Base-by-base conservation (phyloP, 495 filamentous ascomycete genomes). In the Aspergillus cavernicola region DNA sequence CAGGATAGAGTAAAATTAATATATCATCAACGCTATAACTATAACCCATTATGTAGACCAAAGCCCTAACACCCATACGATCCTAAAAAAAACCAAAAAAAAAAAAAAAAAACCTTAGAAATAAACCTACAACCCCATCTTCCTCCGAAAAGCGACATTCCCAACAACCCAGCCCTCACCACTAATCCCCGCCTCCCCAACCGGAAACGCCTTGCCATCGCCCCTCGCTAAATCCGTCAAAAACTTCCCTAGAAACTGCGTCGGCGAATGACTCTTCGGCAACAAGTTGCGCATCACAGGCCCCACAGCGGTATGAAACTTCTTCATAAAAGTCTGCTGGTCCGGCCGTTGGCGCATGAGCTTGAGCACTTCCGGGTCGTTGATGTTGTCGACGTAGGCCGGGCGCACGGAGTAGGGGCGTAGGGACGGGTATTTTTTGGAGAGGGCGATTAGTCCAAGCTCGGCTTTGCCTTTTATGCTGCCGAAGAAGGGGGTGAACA, bases 391-490 rank as follows among this genome's bases (percentile, higher is more conserved):
- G 18, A 88, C 70, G 18, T 66, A 75, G 2, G 60, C 76, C 0
- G 85, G 80, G 0, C 85, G 74, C 12, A 84, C 68, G 22, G 68
- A 77, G 55, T 71, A 73, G 13, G 76, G 68, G 12, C 71, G 69
- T 43, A 84, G 68, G 16, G 61, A 59, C 1, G 79, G 73, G 37
- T 75, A 64, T 15, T 74, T 67, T 29, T 72, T 66, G n/a, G 66
- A 58, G 2, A 83, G 62, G 0, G 64, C 58, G 15, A 77, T 66
- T 1, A 89, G 76, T 1, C 70, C 60, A 0, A 74, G 19, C 61
- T 90, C 87, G 13, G 78, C 70, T 52, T 81, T 70, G 1, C 86
- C 87, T 63, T 90, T 89, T 26, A 85, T 67, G 29, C 75, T 61
- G 4, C 71, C 83, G 50, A 82, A 86, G 20, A 83, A 61, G 18